phyloP scores from a whole-genome alignment of 2,329 filamentous ascomycete species.

The Tolypocladium tundrense region DNA sequence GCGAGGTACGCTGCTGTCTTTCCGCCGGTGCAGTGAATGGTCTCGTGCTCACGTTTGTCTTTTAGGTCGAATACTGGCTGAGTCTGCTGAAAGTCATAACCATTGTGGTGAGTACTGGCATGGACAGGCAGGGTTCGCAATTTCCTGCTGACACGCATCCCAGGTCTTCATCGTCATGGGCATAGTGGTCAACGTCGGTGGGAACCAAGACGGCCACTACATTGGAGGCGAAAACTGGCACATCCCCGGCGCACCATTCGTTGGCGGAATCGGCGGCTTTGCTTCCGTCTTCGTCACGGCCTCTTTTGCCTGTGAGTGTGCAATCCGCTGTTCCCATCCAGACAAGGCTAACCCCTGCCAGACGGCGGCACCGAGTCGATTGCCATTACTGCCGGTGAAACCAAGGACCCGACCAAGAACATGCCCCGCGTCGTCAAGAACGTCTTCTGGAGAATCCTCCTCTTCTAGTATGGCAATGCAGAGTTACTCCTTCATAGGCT shows the following conservation, averaged over 20 bases:
- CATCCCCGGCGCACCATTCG: slow-evolving; percentile 51
- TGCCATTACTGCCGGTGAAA: slow-evolving; percentile 57
- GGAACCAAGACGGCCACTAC: slow-evolving; percentile 40
- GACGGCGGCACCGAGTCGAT: slow-evolving; percentile 50
- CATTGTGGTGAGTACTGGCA: slow-evolving; percentile 28
- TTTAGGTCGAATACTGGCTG: slow-evolving; percentile 45
- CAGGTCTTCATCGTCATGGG: slow-evolving; percentile 51
- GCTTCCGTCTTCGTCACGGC: slow-evolving; percentile 45
- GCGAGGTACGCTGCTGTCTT: slow-evolving; percentile 14
- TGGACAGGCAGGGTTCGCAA: too few relatives aligned
- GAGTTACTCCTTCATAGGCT: rapidly evolving
- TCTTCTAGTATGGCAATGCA: slow-evolving; percentile 30
- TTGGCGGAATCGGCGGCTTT: slow-evolving; percentile 54
- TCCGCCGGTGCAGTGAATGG: too few relatives aligned
- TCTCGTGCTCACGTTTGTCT: background rate
- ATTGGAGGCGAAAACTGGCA: slow-evolving; percentile 50
- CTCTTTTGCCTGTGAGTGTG: slow-evolving; percentile 40
- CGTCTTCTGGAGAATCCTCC: slow-evolving; percentile 52
- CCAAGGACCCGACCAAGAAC: slow-evolving; percentile 49
- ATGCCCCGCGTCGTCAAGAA: slow-evolving; percentile 55
- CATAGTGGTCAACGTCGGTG: slow-evolving; percentile 43
- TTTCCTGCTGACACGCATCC: background rate
- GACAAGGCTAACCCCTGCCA: slow-evolving; percentile 4
- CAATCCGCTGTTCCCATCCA: background rate
- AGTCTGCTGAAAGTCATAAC: slow-evolving; percentile 42